phyloP scores from a whole-genome alignment of 225 moss, liverwort and hornwort species.

The Sphagnum tenellum region DNA sequence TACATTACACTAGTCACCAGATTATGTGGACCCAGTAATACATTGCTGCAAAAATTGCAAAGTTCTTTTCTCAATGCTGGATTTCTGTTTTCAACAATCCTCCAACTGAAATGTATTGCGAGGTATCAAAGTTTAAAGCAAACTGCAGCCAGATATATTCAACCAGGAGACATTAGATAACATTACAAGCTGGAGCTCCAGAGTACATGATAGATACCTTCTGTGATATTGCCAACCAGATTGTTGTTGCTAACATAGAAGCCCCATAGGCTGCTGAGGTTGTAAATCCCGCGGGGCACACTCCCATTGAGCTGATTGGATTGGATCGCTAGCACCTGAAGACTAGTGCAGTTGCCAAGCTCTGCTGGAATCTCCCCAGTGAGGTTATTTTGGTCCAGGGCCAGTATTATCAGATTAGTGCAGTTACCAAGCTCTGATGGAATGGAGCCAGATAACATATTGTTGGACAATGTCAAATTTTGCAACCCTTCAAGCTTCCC shows the following conservation, averaged over 20 bases:
- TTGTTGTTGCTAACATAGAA: constrained; percentile 32
- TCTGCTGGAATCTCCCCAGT: constrained; percentile 23
- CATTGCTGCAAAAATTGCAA: no score
- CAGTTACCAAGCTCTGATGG: constrained; percentile 18
- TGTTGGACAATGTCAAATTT: constrained; percentile 27
- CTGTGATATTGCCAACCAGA: constrained; percentile 15
- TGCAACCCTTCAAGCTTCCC: constrained; percentile 26
- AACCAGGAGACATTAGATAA: no score
- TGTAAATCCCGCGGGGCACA: constrained; percentile 17
- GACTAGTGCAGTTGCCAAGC: constrained; percentile 22
- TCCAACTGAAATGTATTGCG: no score
- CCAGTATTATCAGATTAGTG: constrained; percentile 28
- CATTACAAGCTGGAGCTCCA: no score
- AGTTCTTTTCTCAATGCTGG: no score
- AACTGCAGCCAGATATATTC: no score
- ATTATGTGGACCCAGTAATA: no score
- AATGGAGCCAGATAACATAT: constrained; percentile 17
- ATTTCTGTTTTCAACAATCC: no score
- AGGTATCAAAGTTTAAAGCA: no score
- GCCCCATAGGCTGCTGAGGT: constrained; percentile 24
- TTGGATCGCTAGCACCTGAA: constrained; percentile 32
- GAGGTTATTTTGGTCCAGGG: constrained; percentile 20
- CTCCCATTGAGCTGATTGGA: constrained; percentile 25
- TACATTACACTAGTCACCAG: no score
- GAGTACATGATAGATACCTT: neutral